Conservation (phyloP, 495 filamentous ascomycete species). For the Penicillium maclennaniae region DNA sequence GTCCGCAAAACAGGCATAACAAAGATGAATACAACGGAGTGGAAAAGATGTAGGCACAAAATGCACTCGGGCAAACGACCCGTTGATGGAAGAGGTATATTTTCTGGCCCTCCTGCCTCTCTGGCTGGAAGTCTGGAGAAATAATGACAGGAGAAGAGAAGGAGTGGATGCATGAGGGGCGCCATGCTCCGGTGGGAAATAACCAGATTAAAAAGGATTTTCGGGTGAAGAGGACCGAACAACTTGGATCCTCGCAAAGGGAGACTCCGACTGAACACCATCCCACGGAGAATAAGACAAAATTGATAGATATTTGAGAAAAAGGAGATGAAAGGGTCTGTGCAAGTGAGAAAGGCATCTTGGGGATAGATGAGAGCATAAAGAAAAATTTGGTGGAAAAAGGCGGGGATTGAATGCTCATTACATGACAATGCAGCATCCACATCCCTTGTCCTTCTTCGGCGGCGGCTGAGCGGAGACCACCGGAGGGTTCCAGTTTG, state of each 20-base stretch:
- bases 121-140: conserved; percentile 3
- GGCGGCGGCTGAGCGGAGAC: conserved; percentile 35
- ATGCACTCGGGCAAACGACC: neutral
- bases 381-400: neutral
- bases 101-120: neutral
- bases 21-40: neutral
- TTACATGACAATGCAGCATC: conserved; percentile 55
- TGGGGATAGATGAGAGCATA: neutral
- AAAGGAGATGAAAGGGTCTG: conserved; percentile 14
- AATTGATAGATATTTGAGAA: conserved; percentile 17
- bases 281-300: conserved; percentile 20
- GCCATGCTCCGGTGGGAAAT: conserved; percentile 14
- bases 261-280: conserved; percentile 34
- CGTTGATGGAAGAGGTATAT: neutral
- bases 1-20: neutral
- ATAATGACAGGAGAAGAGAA: conserved; percentile 7
- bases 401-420: conserved; percentile 1
- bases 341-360: conserved; percentile 14
- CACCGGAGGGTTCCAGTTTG: conserved; percentile 38
- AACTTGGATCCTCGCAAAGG: neutral
- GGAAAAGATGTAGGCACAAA: neutral
- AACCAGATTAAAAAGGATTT: conserved; percentile 17
- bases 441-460: conserved; percentile 45
- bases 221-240: conserved; percentile 17
- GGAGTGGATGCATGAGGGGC: conserved; percentile 17